Conservation (phyloP, 2,329 filamentous ascomycete genomes). For the Tolypocladium amazonense region DNA sequence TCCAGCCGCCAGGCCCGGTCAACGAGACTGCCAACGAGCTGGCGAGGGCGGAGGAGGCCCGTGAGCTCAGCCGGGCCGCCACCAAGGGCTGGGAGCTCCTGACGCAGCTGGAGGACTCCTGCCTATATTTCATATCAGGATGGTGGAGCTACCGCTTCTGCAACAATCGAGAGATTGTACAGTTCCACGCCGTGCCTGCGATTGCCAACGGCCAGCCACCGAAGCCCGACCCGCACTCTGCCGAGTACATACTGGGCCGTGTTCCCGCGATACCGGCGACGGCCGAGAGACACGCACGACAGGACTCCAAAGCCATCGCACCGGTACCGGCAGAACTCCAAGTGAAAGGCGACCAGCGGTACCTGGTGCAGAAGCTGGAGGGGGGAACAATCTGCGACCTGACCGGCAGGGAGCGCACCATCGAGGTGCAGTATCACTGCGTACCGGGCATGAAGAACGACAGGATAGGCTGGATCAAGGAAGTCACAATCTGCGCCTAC, state of each 20-base stretch:
- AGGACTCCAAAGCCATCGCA: slow-evolving; percentile 11
- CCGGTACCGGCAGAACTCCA: slow-evolving; percentile 54
- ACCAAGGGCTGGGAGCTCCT: slow-evolving; percentile 72
- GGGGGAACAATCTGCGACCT: slow-evolving; percentile 79
- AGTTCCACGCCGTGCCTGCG: slow-evolving; percentile 76
- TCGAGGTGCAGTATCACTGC: slow-evolving; percentile 76
- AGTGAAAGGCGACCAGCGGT: slow-evolving; percentile 73
- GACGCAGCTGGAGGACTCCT: slow-evolving; percentile 67
- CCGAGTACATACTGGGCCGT: slow-evolving; percentile 69
- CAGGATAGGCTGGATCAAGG: slow-evolving; percentile 86
- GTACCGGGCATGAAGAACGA: slow-evolving; percentile 62
- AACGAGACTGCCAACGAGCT: slow-evolving; percentile 58
- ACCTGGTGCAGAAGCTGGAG: slow-evolving; percentile 71
- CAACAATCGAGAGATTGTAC: slow-evolving; percentile 76
- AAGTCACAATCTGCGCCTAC: slow-evolving; percentile 82
- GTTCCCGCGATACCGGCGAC: slow-evolving; percentile 21
- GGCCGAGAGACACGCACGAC: slow-evolving; percentile 9
- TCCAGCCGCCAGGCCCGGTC: slow-evolving; percentile 45
- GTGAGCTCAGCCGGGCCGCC: slow-evolving; percentile 68
- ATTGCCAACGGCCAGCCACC: slow-evolving; percentile 60
- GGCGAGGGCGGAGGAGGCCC: slow-evolving; percentile 64
- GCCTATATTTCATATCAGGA: slow-evolving; percentile 71
- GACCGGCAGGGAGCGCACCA: slow-evolving; percentile 68
- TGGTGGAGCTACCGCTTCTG: slow-evolving; percentile 98
- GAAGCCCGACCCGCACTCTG: slow-evolving; percentile 62